Base-by-base conservation (phyloP, 202 grass and related monocot genomes). In the Bolboschoenoplectus hybrid region DNA sequence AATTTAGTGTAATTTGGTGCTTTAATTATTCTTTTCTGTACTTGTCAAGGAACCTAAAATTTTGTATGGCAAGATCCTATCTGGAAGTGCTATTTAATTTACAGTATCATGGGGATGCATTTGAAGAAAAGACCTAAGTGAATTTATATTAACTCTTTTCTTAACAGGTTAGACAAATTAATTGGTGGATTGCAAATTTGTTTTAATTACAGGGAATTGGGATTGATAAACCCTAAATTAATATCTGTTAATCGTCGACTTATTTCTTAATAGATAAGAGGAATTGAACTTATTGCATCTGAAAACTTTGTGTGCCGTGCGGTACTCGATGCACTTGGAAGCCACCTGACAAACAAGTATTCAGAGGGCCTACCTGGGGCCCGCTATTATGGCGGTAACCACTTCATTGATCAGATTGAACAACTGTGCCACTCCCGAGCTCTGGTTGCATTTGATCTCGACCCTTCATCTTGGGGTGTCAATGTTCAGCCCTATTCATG, bases 301-400 rank as follows among this genome's bases (percentile, higher is more conserved):
- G 97, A 98, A 88, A 98, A 98, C 69, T 98, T 96, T 84, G 97
- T 92, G 57, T 98, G 97, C 89, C 93, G 89, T 44, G 92, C 91
- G 2, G 97, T 98, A 41, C 97, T 98, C 14, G 92, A 98, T 32
- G 93, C 97, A 17, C 93, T 98, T 13, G 97, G 97, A 57, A 98
- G 97, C 86, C 97, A 98, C 80, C 90, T 98, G 53, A 96, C 97
- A 44, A 98, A 98, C 89, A 98, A 98, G 87, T 98, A 98, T 86
- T 96, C 92, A 11, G 97, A 98, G 89, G 97, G 97, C 0, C 86
- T 85, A 38, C 97, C 97, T 0, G 93, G 97, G 3, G 87, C 93
- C 6, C 91, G 97, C 6, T 98, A 98, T 86, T 98, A 98, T 47
- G 86, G 91, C 9, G 97, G 97, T 51, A 98, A 98, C 70, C 87